Evolutionary conservation across 345 rosid species (phyloP).

Genomic region (Lepidium africanum): DNA sequence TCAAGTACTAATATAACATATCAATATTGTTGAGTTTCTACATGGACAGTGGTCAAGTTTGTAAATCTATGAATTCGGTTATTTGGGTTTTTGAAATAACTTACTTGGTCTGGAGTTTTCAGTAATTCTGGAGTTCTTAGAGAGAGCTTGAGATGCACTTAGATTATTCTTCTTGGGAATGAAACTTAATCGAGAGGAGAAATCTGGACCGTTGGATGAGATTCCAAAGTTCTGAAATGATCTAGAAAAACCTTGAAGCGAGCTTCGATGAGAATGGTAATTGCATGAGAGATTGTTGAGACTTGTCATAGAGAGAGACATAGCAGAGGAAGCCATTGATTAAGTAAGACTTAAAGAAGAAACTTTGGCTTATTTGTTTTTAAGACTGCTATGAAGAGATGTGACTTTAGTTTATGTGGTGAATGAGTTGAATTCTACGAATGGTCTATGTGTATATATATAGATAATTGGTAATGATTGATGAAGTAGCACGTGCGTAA

Average conservation of each 20-base stretch:
- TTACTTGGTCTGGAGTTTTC: constrained; percentile 22
- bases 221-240: constrained; percentile 10
- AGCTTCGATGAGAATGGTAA: background rate
- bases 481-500: background rate
- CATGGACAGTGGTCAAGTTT: background rate
- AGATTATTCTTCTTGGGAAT: constrained; percentile 9
- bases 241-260: constrained; percentile 12
- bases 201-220: constrained; percentile 10
- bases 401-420: background rate
- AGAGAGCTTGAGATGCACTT: background rate
- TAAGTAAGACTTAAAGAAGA: background rate
- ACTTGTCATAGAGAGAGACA: constrained; percentile 2
- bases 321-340: constrained; percentile 6
- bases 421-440: constrained; percentile 7
- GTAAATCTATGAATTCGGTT: background rate
- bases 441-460: background rate
- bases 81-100: background rate
- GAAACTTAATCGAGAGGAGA: constrained; percentile 6
- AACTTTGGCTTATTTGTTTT: background rate
- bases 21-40: too few species aligned
- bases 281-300: constrained; percentile 6
- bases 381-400: background rate
- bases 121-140: background rate
- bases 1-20: too few species aligned
- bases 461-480: background rate